These are phyloP conservation scores for Synchytrium microbalum DNA, from an alignment of 371 early-diverging fungal species.

Conservation along the genomic window DNA sequence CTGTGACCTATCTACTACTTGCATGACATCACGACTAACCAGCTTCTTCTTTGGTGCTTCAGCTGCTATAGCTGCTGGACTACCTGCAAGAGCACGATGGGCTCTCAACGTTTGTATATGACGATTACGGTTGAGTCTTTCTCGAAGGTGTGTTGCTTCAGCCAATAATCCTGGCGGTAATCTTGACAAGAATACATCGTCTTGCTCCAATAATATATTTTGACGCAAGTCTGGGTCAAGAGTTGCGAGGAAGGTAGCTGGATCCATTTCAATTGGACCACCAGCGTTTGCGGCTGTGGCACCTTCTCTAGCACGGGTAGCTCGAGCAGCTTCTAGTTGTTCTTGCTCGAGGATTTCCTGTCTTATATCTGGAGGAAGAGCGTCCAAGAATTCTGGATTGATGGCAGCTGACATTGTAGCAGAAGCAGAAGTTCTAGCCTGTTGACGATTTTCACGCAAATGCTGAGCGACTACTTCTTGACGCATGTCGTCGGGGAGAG, in stretches of 20 bases:
- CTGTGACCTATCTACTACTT: slow-evolving; percentile 74
- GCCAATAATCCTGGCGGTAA: slow-evolving; percentile 26
- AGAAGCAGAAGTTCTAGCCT: slow-evolving; percentile 18
- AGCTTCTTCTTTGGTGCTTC: slow-evolving; percentile 34
- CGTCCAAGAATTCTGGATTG: slow-evolving; percentile 68
- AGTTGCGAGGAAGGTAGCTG: slow-evolving; percentile 27
- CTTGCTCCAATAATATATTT: slow-evolving; percentile 31
- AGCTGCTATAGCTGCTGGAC: slow-evolving; percentile 1
- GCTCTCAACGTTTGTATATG: slow-evolving; percentile 6
- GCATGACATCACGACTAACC: slow-evolving; percentile 53
- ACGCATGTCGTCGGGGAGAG: slow-evolving; percentile 90
- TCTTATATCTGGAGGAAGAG: slow-evolving; percentile 72
- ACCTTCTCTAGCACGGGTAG: background rate
- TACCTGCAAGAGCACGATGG: background rate
- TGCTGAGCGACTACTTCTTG: slow-evolving; percentile 84
- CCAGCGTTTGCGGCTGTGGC: slow-evolving; percentile 6
- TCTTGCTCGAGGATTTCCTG: slow-evolving; percentile 66
- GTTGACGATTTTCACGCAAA: slow-evolving; percentile 41
- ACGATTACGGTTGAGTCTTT: slow-evolving; percentile 16
- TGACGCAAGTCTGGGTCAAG: slow-evolving; percentile 30
- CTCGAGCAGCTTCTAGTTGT: slow-evolving; percentile 20
- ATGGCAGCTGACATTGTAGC: slow-evolving; percentile 35
- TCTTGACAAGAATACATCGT: slow-evolving; percentile 26
- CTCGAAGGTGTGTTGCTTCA: slow-evolving; percentile 31
- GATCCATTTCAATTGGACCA: slow-evolving; percentile 22